phyloP scores from a whole-genome alignment of 768 basidiomycete genomes.

The Rhizopogon vesiculosus region DNA sequence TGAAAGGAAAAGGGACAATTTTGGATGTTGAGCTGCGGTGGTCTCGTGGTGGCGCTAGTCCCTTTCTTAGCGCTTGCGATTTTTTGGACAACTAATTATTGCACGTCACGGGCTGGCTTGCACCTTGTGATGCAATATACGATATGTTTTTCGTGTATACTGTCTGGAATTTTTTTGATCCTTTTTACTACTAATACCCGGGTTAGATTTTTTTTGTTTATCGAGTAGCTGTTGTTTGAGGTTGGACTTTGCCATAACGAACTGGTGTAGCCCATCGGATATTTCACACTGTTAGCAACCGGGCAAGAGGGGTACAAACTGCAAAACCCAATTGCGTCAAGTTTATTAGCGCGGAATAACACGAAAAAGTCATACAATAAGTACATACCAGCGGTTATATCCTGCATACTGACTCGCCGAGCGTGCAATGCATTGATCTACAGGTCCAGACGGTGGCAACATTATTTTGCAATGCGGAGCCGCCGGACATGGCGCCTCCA shows the following conservation, averaged over 20 bases:
- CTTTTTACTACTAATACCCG: not conserved
- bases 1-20: constrained; percentile 27
- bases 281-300: too few species aligned
- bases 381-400: too few species aligned
- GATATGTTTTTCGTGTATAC: constrained; percentile 3
- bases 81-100: constrained; percentile 3
- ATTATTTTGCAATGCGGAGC: too few species aligned
- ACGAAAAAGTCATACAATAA: constrained; percentile 30
- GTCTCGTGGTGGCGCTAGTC: constrained; percentile 10
- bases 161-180: constrained; percentile 11
- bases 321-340: too few species aligned
- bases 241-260: not conserved
- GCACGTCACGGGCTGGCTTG: constrained; percentile 20
- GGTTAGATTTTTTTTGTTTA: constrained; percentile 2
- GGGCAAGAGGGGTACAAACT: too few species aligned
- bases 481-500: too few species aligned
- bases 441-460: too few species aligned
- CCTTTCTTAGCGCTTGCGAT: constrained; percentile 6
- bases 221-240: not conserved
- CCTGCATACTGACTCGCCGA: too few species aligned
- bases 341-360: too few species aligned
- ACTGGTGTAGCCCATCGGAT: too few species aligned
- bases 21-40: constrained; percentile 15
- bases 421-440: too few species aligned
- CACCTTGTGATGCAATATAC: constrained; percentile 6